phyloP scores from a whole-genome alignment of 1,284 basidiomycete genomes.

The Farysia itapuensis region DNA sequence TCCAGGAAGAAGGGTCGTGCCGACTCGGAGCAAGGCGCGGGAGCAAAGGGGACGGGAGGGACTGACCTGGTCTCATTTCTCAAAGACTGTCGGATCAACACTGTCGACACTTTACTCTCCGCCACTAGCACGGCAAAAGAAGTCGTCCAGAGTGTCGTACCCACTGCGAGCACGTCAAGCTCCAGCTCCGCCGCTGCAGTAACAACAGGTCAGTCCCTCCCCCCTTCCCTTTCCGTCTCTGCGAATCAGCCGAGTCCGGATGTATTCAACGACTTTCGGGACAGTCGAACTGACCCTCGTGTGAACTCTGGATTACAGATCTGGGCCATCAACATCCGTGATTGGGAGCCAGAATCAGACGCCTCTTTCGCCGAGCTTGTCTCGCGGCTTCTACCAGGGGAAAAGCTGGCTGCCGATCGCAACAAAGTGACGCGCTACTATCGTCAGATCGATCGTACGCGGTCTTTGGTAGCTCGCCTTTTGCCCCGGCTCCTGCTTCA shows the following conservation, averaged over 20 bases:
- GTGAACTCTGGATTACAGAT: constrained; percentile 7
- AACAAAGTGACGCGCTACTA: constrained; percentile 33
- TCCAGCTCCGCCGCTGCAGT: neutral
- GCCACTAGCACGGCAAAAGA: constrained; percentile 7
- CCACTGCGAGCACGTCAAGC: neutral
- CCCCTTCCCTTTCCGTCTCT: neutral
- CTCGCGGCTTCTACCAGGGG: constrained; percentile 8
- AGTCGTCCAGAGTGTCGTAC: neutral
- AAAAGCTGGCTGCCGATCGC: constrained; percentile 7
- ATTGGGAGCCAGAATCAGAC: constrained; percentile 9
- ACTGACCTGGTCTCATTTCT: constrained; percentile 54
- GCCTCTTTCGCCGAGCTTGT: constrained; percentile 2
- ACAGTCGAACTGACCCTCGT: constrained; percentile 11
- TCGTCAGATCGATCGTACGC: constrained; percentile 33
- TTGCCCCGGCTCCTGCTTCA: constrained; percentile 25
- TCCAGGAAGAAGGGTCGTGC: constrained; percentile 11
- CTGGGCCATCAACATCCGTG: constrained; percentile 42
- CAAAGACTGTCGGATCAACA: constrained; percentile 50
- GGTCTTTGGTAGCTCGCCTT: constrained; percentile 31
- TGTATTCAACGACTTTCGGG: too few relatives aligned
- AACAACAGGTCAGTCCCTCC: constrained; percentile 25
- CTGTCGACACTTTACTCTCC: constrained; percentile 42
- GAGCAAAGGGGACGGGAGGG: constrained; percentile 51
- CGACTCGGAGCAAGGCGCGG: constrained; percentile 11
- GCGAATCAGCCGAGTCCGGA: neutral